Conservation (phyloP, 1,139 yeast genomes). For the Candida buenavistaensis region DNA sequence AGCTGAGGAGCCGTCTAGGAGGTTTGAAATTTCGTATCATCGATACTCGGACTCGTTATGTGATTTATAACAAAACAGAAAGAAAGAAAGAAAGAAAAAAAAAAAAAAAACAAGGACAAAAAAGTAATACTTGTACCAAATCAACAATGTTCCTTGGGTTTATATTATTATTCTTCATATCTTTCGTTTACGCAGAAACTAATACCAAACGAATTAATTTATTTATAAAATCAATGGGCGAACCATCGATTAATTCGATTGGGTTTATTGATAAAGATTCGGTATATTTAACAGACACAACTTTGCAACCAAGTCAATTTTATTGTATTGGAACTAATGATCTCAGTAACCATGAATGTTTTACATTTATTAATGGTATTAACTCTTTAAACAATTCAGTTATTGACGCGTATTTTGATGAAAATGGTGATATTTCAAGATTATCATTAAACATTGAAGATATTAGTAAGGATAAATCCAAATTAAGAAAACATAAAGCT, state of each 20-base stretch:
- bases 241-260: constrained; percentile 12
- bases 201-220: constrained; percentile 10
- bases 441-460: constrained; percentile 16
- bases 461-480: neutral
- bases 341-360: constrained; percentile 30
- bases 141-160: neutral
- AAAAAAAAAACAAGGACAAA: neutral
- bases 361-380: constrained; percentile 19
- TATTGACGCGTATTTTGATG: constrained; percentile 17
- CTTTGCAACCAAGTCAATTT: constrained; percentile 6
- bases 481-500: constrained; percentile 11
- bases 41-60: too few relatives aligned
- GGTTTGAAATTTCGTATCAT: too few relatives aligned
- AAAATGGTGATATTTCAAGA: constrained; percentile 15
- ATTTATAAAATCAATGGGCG: constrained; percentile 14
- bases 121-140: neutral
- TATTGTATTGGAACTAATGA: constrained; percentile 37
- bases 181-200: constrained; percentile 8
- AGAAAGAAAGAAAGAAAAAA: neutral
- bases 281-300: constrained; percentile 8
- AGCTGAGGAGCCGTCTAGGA: too few relatives aligned
- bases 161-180: constrained; percentile 4
- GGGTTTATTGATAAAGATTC: constrained; percentile 17
- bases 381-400: constrained; percentile 14
- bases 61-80: too few relatives aligned